Conservation (phyloP, 176 grass and related monocot genomes). For the Phyllostachys edulis region DNA sequence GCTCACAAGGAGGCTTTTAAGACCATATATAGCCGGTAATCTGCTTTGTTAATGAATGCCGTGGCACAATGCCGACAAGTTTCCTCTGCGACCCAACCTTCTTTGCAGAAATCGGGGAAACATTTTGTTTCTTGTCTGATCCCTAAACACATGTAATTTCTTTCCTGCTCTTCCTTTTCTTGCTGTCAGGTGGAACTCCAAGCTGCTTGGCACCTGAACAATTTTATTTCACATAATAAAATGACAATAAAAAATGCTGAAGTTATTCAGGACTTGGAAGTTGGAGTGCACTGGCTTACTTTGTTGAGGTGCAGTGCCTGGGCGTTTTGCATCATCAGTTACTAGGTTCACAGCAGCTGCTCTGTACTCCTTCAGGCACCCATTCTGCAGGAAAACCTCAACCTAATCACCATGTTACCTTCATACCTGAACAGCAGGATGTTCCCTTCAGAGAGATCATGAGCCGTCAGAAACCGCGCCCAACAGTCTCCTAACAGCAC, state of each 20-base stretch:
- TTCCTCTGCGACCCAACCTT: background rate
- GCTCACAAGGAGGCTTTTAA: background rate
- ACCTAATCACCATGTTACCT: slow-evolving; percentile 28
- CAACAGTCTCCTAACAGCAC: slow-evolving; percentile 30
- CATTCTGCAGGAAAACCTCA: slow-evolving; percentile 16
- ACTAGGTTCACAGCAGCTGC: too few species aligned
- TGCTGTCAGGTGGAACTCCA: too few species aligned
- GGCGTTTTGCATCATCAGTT: too few species aligned
- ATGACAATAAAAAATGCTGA: too few species aligned
- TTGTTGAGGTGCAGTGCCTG: too few species aligned
- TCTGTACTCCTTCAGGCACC: background rate
- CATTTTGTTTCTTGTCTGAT: too few species aligned
- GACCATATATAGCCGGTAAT: background rate
- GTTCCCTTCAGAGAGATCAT: slow-evolving; percentile 22
- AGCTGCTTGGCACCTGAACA: too few species aligned
- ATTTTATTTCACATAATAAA: too few species aligned
- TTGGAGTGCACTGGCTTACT: too few species aligned
- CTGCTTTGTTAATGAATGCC: background rate
- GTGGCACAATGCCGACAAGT: background rate
- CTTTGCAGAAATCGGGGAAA: background rate
- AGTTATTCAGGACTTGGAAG: too few species aligned
- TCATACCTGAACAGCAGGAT: slow-evolving; percentile 41
- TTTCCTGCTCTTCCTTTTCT: too few species aligned
- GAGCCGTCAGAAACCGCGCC: slow-evolving; percentile 11
- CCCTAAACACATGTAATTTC: too few species aligned